Evolutionary conservation across 2,329 filamentous ascomycete species (phyloP), one percentile per base, ranked within the genome.

Genomic region (Diaporthe citriasiana): DNA sequence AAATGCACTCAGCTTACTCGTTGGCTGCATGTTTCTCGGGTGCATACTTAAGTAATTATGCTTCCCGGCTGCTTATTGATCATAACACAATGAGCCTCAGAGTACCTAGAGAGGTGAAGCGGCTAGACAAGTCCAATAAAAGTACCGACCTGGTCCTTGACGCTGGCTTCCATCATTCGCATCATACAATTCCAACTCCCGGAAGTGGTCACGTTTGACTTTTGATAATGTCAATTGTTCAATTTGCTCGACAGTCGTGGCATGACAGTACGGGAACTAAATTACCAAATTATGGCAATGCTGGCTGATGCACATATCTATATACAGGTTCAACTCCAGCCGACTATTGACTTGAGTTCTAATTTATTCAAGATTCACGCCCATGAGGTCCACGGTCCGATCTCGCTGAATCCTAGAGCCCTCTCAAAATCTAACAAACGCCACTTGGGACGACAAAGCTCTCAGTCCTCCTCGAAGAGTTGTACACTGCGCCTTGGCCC

Each of bases 401-500:
- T 45, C 15, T 19, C 15, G 30, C 10, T 22, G 3, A 13, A 1
- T 19, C 33, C 19, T 17, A 55, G 35, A 22, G 17, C 33, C 9
- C 25, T 22, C 35, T 22, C 3, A 4, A 19, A 60, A 8, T 51
- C 60, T 70, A 78, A 76, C 79, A 80, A 30, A 76, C 76, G 10
- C 78, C 75, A 8, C 59, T 22, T 5, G 80, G 80, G 19, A 81
- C 56, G 1, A 74, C 76, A 60, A 80, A 84, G 74, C 81, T 83
- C 76, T 83, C 80, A 8, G 78, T 81, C 8, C 80, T 78, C 73
- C 74, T 76, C n/a, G 50, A 59, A 27, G 75, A 69, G 74, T 77
- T 78, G 63, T 82, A 84, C 51, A 59, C 77, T 7, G 85, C 85
- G 17, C 79, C 78, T 0, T 76, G 71, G 47, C 89, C 89, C 3